phyloP scores from a whole-genome alignment of 2,329 filamentous ascomycete genomes.

The Triangularia verruculosa region DNA sequence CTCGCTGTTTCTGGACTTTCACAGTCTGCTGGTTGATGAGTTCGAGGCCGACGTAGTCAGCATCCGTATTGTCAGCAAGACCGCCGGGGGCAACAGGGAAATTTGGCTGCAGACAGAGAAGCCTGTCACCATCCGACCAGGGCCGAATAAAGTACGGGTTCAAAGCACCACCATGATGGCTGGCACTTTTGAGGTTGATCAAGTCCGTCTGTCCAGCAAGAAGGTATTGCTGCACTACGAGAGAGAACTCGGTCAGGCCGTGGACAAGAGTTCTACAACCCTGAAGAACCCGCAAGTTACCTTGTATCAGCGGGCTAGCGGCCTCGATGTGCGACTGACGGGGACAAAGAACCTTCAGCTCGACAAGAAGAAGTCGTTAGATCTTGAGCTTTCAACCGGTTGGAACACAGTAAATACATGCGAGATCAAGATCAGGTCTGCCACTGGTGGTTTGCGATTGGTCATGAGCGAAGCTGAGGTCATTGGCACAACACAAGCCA shows the following conservation, averaged over 20 bases:
- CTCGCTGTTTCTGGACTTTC: slow-evolving; percentile 62
- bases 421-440: slow-evolving; percentile 60
- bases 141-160: slow-evolving; percentile 46
- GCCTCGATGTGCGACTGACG: slow-evolving; percentile 65
- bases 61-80: slow-evolving; percentile 58
- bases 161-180: slow-evolving; percentile 57
- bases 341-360: slow-evolving; percentile 72
- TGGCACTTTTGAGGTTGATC: slow-evolving; percentile 73
- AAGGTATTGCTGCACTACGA: slow-evolving; percentile 67
- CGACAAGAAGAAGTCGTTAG: slow-evolving; percentile 73
- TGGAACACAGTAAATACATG: slow-evolving; percentile 65
- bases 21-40: slow-evolving; percentile 69
- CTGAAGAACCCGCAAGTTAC: slow-evolving; percentile 61
- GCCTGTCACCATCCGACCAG: slow-evolving; percentile 50
- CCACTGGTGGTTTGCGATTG: slow-evolving; percentile 63
- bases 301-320: slow-evolving; percentile 68
- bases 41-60: slow-evolving; percentile 64
- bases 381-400: slow-evolving; percentile 69
- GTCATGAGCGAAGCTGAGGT: slow-evolving; percentile 59
- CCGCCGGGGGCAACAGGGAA: slow-evolving; percentile 59
- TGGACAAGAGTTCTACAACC: slow-evolving; percentile 47
- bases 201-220: slow-evolving; percentile 61
- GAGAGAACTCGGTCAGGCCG: slow-evolving; percentile 49
- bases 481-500: slow-evolving; percentile 42
- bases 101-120: slow-evolving; percentile 35